Base-by-base conservation (phyloP, 2,329 filamentous ascomycete species). In the Trichothecium sympodiale region DNA sequence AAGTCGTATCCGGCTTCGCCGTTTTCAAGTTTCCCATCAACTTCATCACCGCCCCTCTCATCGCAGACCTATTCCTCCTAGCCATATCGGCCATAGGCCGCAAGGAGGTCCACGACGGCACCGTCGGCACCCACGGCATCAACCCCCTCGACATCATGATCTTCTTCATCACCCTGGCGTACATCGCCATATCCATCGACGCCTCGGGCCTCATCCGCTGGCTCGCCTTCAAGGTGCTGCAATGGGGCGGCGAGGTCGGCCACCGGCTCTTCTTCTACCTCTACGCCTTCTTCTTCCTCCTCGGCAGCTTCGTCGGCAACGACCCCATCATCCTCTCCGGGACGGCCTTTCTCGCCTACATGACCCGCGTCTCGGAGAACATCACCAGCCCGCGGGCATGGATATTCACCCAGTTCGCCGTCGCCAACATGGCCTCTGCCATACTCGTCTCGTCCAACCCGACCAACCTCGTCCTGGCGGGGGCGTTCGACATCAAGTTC, bases 371-470 rank as follows among this genome's bases (percentile, higher is more conserved):
- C 0, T 83, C 80, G 0, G 77, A 71, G 54, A 85, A 85, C 43
- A 85, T 86, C 39, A 58, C 69, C 9, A 73, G 82, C 38, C 80
- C 81, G 1, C 62, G 75, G 46, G 81, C 81, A 0, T 85, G 81
- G 80, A 83, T 85, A 16, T 70, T 76, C 45, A 73, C 71, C 2
- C 81, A 86, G 39, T 85, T 85, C 38, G 71, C 80, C 13, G 55
- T 83, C 2, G 80, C 80, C 35, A 85, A 85, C 41, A 80, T 85
- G 33, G 76, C 75, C 2, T 85, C 81, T 0, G 80, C 82, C 1
- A 82, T 85, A 17, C 62, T 87, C 10, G 82, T 87, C 8, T 85
- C 81, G 0, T 85, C 80, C 0, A 86, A 86, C 40, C 82, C 82
- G 0, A 85, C 82, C 3, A 86, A 86, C 37, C 67, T 85, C 7